Conservation (phyloP, 345 rosid genomes). For the Eutrema japonicum region DNA sequence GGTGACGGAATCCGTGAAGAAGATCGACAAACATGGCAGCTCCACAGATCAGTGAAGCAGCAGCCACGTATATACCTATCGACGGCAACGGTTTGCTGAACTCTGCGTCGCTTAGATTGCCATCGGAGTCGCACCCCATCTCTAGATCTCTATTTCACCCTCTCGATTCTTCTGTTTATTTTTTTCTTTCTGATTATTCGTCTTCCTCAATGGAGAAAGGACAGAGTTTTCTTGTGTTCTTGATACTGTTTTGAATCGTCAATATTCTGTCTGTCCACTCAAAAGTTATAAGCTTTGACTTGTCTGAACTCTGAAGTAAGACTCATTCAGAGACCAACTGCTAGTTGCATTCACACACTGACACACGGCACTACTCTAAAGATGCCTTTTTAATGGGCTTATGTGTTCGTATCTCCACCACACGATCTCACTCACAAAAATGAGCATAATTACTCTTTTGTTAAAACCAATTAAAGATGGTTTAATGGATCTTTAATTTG, state of each 20-base stretch:
- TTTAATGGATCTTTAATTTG: neutral
- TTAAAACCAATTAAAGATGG: neutral
- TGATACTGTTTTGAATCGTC: neutral
- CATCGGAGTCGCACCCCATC: constrained; percentile 67
- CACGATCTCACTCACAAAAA: neutral
- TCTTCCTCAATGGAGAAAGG: neutral
- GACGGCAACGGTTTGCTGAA: constrained; percentile 77
- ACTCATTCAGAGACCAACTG: constrained; percentile 1
- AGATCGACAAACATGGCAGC: constrained; percentile 69
- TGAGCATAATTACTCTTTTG: neutral
- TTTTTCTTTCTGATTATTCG: neutral
- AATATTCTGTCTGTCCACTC: neutral
- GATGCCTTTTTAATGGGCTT: neutral
- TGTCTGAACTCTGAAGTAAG: constrained; percentile 29
- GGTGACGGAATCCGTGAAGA: constrained; percentile 57
- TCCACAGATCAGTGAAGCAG: constrained; percentile 72
- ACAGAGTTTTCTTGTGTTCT: neutral
- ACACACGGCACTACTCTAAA: neutral
- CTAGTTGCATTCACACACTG: neutral
- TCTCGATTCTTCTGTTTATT: constrained; percentile 6
- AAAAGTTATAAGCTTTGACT: constrained; percentile 17
- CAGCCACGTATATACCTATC: constrained; percentile 85
- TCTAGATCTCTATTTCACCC: constrained; percentile 1
- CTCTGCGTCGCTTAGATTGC: constrained; percentile 60
- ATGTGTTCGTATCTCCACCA: constrained; percentile 5